Evolutionary conservation across 2,329 filamentous ascomycete genomes (phyloP).

Genomic region (Cercospora berteroae): DNA sequence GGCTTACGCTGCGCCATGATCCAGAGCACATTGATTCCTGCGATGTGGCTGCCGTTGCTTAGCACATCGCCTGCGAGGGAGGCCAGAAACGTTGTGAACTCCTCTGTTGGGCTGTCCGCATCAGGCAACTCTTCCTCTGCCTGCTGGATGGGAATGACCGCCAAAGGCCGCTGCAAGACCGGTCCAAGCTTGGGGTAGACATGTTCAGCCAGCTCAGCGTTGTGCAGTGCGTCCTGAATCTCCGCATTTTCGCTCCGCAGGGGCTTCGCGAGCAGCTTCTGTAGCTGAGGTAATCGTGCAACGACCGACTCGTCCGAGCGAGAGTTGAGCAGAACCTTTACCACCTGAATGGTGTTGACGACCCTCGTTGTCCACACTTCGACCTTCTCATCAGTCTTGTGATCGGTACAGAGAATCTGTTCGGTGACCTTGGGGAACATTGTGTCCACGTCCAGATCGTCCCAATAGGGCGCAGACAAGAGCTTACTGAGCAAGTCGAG

Average conservation of each 20-base stretch:
- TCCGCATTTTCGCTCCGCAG: constrained; percentile 86
- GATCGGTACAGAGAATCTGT: constrained; percentile 75
- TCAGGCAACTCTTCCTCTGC: constrained; percentile 70
- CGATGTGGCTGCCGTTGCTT: constrained; percentile 70
- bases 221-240: constrained; percentile 87
- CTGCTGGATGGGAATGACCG: constrained; percentile 78
- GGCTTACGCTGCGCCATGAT: constrained; percentile 82
- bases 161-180: constrained; percentile 76
- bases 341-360: constrained; percentile 88
- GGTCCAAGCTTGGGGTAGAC: constrained; percentile 64
- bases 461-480: constrained; percentile 84
- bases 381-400: constrained; percentile 48
- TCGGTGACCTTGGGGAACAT: constrained; percentile 89
- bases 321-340: constrained; percentile 83
- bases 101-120: constrained; percentile 71
- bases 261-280: constrained; percentile 86
- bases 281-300: constrained; percentile 70
- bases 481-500: constrained; percentile 79
- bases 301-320: constrained; percentile 90
- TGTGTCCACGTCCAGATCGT: constrained; percentile 78
- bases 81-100: constrained; percentile 82
- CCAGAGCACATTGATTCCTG: constrained; percentile 91
- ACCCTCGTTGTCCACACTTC: constrained; percentile 82
- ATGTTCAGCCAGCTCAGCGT: constrained; percentile 66
- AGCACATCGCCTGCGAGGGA: constrained; percentile 85